Evolutionary conservation across 2,329 filamentous ascomycete species (phyloP), one percentile per base, ranked within the genome.

Genomic region (Beauveria caledonica): DNA sequence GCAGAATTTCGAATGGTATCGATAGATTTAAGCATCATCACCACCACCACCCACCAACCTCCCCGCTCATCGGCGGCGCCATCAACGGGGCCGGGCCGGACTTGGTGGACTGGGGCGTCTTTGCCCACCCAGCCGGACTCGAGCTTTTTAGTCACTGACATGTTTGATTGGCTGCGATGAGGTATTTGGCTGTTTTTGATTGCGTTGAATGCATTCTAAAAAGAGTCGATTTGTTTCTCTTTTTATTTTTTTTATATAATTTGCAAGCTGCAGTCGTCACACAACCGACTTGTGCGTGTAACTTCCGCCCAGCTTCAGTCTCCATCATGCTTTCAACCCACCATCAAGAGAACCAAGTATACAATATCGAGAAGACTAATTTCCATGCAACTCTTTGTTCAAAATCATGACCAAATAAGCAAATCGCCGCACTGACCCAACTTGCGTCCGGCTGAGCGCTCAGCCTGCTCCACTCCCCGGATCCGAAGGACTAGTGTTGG

Each of bases 1-100:
- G 3, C 69, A 71, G 3, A 75, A 80, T 29, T 80, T 76, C 52
- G 78, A 80, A 60, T 80, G 77, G 11, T 77, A 71, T 81, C n/a
- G n/a, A n/a, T n/a, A n/a, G n/a, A n/a, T n/a, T 76, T 78, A 66
- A 67, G 72, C 68, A 2, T 13, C 49, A 42, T 9, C 17, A 42
- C 13, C 9, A 9, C 11, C 5, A 10, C 27, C 17, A 5, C 8
- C 15, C 40, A n/a, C 29, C n/a, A 15, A 15, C 8, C 46, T 76
- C 80, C 52, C 74, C 77, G 3, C 69, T 82, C 10, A 80, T 81
- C 62, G 69, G 71, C 3, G 66, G 62, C 5, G 67, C 67, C 2
- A 29, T 36, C 15, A 49, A 42, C 27, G 40, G 39, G 10, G 65
- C 71, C 2, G 71, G 76, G n/a, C 75, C 74, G 69, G 75, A 74